Evolutionary conservation across 176 grass and related monocot genomes (phyloP), one percentile per base, ranked within the genome.

Genomic region (Juncus inflexus): DNA sequence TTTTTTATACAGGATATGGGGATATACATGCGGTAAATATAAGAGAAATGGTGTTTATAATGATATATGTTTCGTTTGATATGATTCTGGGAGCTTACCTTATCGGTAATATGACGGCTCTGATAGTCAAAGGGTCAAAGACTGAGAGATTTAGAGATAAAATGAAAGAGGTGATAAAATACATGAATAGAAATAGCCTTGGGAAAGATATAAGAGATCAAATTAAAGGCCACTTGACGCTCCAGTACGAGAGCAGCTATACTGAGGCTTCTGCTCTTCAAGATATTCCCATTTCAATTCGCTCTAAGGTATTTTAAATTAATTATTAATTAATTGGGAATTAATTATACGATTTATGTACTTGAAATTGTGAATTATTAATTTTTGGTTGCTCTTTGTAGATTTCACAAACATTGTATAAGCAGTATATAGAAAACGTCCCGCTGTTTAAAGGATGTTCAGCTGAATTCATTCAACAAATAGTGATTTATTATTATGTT

Each of bases 51-150:
- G 80, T 99, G 69, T 99, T 99, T 70, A 63, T 99, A 60, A 99
- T 99, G 95, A 90, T 99, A 55, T 99, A 86, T 78, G 95, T 99
- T 42, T 99, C 95, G 55, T 99, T 94, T 71, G 95, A 99, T 81
- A 99, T 99, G 95, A 90, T 99, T 82, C 83, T 99, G 12, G 85
- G 95, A 51, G 95, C 95, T 61, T 99, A 99, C 66, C 89, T 99
- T 58, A 94, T 99, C 9, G 95, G 95, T 78, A 99, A 90, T 72
- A 90, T 92, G 89, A 99, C 95, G 69, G 95, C 95, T 0, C 75
- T 99, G 39, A 99, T 99, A n/a, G 95, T 99, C n/a, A 99, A 99
- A 86, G 95, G 95, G 54, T 99, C 95, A 6, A 99, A 85, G 69
- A 99, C 95, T 0, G 95, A 94, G 74, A 68, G 83, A 54, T 99